Evolutionary conservation across 202 grass and related monocot species (phyloP), one percentile per base, ranked within the genome.

Genomic region (Cymbopogon flexuosus): DNA sequence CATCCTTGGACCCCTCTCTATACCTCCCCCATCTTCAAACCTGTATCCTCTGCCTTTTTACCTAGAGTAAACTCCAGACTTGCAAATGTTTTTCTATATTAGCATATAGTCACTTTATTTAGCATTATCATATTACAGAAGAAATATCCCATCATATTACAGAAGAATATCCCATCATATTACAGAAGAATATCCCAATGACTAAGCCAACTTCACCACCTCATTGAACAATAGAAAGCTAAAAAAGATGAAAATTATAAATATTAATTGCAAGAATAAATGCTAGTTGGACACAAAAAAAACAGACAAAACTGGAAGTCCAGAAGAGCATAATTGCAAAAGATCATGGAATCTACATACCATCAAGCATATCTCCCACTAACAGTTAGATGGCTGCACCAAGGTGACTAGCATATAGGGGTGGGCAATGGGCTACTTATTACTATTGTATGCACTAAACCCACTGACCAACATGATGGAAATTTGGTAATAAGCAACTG

Each of bases 401-500:
- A 52, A 19, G 40, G 51, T 74, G 8, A 56, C 52, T 68, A 45
- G 40, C 62, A 75, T 75, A 79, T 52, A 79, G 46, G 49, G 56
- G 22, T 68, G 57, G 14, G 36, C 39, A 61, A 75, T 62, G 27
- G 0, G 36, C 60, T 41, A 75, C 16, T 51, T 84, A 65, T 51
- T 84, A 65, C 1, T 47, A 18, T 75, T 79, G 15, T 51, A 74
- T 41, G 51, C 31, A 62, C 49, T 75, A 62, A 84, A 6, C 76
- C 76, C 75, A 79, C 75, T 18, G 21, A 62, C 23, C 14, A 61
- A 84, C 62, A 84, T 79, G 75, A 61, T 64, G 37, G 52, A 81
- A 76, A 70, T 42, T 33, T 65, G 62, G 41, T 33, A 68, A 69
- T 51, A 62, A 16, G 23, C 62, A 62, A 18, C 21, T 42, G 40